phyloP scores from a whole-genome alignment of 495 filamentous ascomycete species.

The Bacidia gigantensis region DNA sequence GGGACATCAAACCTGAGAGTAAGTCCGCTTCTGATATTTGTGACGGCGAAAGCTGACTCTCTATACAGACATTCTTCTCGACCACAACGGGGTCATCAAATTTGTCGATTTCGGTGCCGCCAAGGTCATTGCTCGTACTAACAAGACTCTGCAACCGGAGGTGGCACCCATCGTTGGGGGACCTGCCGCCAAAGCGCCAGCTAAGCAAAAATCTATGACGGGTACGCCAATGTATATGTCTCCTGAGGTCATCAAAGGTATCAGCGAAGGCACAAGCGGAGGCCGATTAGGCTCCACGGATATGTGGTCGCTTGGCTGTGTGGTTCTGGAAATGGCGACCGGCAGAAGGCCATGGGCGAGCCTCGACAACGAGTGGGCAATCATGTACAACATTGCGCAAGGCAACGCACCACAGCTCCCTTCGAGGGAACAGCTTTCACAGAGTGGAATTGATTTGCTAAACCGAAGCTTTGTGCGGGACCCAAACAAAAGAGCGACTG shows the following conservation, averaged over 20 bases:
- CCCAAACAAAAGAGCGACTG: slow-evolving; percentile 61
- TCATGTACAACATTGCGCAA: slow-evolving; percentile 99
- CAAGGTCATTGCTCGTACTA: slow-evolving; percentile 90
- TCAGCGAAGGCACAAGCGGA: slow-evolving; percentile 44
- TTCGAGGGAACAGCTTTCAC: slow-evolving; percentile 65
- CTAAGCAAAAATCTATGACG: slow-evolving; percentile 72
- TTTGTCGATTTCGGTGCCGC: slow-evolving; percentile 98
- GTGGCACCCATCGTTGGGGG: slow-evolving; percentile 37
- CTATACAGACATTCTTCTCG: slow-evolving; percentile 71
- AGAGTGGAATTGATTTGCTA: slow-evolving; percentile 76
- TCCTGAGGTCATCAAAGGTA: slow-evolving; percentile 90
- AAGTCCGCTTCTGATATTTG: slow-evolving; percentile 23
- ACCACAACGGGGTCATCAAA: slow-evolving; percentile 96
- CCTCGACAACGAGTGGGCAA: slow-evolving; percentile 97
- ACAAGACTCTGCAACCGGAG: slow-evolving; percentile 63
- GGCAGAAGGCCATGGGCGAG: slow-evolving; percentile 92
- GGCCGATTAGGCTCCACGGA: slow-evolving; percentile 80
- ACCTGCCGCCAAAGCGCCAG: slow-evolving; percentile 34
- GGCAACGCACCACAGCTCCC: slow-evolving; percentile 85
- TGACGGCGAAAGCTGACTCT: slow-evolving; percentile 3
- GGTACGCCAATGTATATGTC: slow-evolving; percentile 99
- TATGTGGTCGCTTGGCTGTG: slow-evolving; percentile 93
- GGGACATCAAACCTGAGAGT: slow-evolving; percentile 98
- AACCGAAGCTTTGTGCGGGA: slow-evolving; percentile 78
- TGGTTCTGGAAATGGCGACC: slow-evolving; percentile 95